Evolutionary conservation across 2,329 filamentous ascomycete genomes (phyloP).

Genomic region (Mycosphaerella sp.): DNA sequence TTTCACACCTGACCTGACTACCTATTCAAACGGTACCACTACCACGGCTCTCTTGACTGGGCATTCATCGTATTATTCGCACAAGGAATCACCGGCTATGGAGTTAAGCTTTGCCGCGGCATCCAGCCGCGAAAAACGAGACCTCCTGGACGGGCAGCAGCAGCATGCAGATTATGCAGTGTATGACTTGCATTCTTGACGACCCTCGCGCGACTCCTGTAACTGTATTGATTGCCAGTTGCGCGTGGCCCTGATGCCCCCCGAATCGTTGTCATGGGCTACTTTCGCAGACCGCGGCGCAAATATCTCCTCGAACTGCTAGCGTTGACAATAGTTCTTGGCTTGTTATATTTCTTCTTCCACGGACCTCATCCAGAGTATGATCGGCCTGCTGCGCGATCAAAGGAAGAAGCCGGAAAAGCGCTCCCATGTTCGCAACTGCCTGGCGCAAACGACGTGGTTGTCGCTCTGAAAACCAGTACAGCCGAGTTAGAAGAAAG

Average conservation of each 20-base stretch:
- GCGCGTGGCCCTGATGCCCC: background rate
- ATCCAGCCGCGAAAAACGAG: background rate
- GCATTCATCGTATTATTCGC: background rate
- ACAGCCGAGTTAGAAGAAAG: slow-evolving; percentile 30
- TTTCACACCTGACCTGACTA: too few relatives aligned
- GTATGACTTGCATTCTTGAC: background rate
- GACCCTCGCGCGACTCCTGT: background rate
- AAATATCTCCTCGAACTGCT: slow-evolving; percentile 10
- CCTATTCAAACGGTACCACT: too few relatives aligned
- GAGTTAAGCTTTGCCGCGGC: background rate
- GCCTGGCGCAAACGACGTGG: slow-evolving; percentile 41
- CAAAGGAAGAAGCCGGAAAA: slow-evolving; percentile 3
- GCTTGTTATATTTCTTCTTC: slow-evolving; percentile 5
- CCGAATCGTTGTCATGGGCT: background rate
- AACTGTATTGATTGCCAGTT: background rate
- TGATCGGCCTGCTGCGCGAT: slow-evolving; percentile 4
- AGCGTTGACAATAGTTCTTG: slow-evolving; percentile 2
- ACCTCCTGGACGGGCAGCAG: background rate
- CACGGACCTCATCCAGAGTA: slow-evolving; percentile 8
- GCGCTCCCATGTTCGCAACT: slow-evolving; percentile 18
- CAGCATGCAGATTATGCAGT: background rate
- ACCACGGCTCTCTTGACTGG: too few relatives aligned
- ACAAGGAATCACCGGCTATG: background rate
- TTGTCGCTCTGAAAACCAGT: slow-evolving; percentile 45
- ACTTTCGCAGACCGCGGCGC: slow-evolving; percentile 5